Conservation (phyloP, 163 green algal genomes). For the Scenedesmus sp. region DNA sequence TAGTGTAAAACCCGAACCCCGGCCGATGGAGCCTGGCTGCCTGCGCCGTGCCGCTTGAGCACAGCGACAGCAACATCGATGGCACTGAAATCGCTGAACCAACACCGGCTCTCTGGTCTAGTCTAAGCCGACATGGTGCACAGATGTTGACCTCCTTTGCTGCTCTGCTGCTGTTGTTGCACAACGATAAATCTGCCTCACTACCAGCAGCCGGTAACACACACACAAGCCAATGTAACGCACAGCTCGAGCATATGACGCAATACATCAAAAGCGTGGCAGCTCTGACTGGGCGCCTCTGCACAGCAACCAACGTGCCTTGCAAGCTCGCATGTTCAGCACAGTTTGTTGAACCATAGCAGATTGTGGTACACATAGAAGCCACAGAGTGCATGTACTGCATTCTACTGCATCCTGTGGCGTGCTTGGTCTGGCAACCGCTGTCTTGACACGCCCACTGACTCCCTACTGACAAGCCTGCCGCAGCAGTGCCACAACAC, state of each 20-base stretch:
- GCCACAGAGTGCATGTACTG: background rate
- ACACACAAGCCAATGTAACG: background rate
- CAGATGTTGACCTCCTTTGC: background rate
- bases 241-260: background rate
- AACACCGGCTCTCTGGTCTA: background rate
- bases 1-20: too few relatives aligned
- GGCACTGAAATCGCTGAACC: too few relatives aligned
- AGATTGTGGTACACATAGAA: background rate
- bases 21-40: too few relatives aligned
- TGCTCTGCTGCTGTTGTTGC: background rate
- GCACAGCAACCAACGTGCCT: background rate
- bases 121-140: too few relatives aligned
- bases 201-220: background rate
- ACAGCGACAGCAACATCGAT: background rate
- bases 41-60: background rate
- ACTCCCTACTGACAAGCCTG: background rate
- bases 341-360: background rate
- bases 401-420: too few relatives aligned
- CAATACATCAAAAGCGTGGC: background rate
- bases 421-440: background rate
- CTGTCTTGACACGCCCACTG: background rate
- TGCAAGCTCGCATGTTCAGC: background rate
- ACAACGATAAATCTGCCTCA: background rate
- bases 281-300: background rate
- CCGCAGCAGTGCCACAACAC: background rate